phyloP scores from a whole-genome alignment of 2,329 filamentous ascomycete species.

The Penicillium sp. region DNA sequence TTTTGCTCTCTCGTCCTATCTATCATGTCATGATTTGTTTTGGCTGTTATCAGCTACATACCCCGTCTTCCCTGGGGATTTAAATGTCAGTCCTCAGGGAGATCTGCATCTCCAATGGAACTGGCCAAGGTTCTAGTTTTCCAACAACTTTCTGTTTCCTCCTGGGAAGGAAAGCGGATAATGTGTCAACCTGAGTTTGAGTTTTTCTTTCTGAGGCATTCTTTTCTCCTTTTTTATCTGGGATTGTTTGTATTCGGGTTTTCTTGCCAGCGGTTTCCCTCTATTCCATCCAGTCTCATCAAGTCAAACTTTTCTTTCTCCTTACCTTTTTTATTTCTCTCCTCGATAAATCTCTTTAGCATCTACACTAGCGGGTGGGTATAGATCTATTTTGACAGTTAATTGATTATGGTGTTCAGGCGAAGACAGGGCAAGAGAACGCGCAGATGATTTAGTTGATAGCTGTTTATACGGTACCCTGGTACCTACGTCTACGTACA shows the following conservation, averaged over 20 bases:
- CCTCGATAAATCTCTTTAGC: not conserved
- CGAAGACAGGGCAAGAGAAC: not conserved
- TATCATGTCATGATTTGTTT: conserved; percentile 4
- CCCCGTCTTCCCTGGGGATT: conserved; percentile 9
- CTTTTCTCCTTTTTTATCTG: not conserved
- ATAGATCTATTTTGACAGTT: not conserved
- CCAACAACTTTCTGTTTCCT: not conserved
- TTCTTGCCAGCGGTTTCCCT: not conserved
- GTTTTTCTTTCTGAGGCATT: not conserved
- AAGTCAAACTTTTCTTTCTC: not conserved
- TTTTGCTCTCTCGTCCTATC: conserved; percentile 1
- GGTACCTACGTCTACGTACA: no score
- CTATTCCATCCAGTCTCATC: not conserved
- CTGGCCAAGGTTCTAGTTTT: not conserved
- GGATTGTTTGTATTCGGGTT: conserved; percentile 6
- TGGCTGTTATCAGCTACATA: conserved; percentile 17
- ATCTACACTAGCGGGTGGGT: not conserved
- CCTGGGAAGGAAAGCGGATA: not conserved
- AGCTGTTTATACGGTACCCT: not conserved
- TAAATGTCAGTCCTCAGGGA: not conserved
- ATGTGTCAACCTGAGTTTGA: not conserved
- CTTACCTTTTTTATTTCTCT: not conserved
- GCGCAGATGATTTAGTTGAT: not conserved
- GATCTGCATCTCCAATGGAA: conserved; percentile 14
- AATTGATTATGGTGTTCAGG: not conserved